Percentiles rank a stretch among this genome's conserved stretches.
Evolutionary conservation across 2,329 filamentous ascomycete genomes (phyloP).

Genomic region (Monosporascus sp.): DNA sequence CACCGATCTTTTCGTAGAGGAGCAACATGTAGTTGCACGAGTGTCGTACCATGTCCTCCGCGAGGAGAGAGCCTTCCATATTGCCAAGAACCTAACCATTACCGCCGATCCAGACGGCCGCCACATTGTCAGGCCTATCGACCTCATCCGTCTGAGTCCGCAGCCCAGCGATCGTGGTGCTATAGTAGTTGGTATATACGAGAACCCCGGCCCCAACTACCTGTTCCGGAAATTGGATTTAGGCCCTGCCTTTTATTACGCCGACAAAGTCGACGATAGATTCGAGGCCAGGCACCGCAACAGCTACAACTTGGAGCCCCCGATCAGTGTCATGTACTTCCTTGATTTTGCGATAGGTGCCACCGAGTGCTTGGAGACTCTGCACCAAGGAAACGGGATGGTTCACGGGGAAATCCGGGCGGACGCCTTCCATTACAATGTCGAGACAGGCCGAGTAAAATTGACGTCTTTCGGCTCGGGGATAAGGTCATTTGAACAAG

Average conservation of each 20-base stretch:
- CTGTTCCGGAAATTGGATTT: constrained; percentile 68
- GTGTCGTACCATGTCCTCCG: constrained; percentile 78
- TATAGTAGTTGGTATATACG: constrained; percentile 78
- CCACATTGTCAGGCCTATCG: constrained; percentile 76
- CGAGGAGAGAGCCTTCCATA: constrained; percentile 83
- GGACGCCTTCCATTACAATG: constrained; percentile 85
- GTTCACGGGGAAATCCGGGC: constrained; percentile 88
- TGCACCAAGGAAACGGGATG: constrained; percentile 84
- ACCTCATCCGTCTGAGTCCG: constrained; percentile 67
- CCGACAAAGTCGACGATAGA: constrained; percentile 46
- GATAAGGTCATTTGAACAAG: constrained; percentile 83
- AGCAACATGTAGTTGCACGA: constrained; percentile 67
- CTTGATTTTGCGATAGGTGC: constrained; percentile 90
- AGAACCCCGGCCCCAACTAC: constrained; percentile 70
- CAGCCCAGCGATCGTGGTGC: constrained; percentile 63
- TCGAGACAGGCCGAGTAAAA: constrained; percentile 66
- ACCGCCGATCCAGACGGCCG: constrained; percentile 67
- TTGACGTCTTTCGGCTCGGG: constrained; percentile 84
- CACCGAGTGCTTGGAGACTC: constrained; percentile 76
- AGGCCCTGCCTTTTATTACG: constrained; percentile 67
- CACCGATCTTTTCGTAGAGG: constrained; percentile 51
- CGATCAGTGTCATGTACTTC: constrained; percentile 70
- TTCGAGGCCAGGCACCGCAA: constrained; percentile 41
- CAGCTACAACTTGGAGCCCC: constrained; percentile 46
- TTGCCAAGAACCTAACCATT: constrained; percentile 66